Evolutionary conservation across 805 yeast species (phyloP), one percentile per base, ranked within the genome.

Genomic region (Wickerhamiella occidentalis): DNA sequence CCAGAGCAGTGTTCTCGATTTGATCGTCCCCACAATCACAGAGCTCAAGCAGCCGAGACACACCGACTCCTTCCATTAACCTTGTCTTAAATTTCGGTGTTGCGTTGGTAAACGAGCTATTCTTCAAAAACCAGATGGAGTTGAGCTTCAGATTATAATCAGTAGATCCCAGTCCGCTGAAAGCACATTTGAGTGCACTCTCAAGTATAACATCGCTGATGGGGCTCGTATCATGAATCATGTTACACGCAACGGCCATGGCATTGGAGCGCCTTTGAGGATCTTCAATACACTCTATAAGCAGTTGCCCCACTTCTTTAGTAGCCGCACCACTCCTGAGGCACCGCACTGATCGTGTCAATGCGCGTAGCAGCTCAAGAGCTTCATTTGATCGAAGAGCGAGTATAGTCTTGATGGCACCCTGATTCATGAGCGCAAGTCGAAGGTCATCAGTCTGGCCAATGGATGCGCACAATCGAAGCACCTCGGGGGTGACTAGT

Each of bases 171-270:
- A 25, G 18, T 3, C 42, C 23, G 2, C 17, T 13, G 43, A 29
- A 11, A 3, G 38, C 40, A 11, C 13, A 9, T n/a, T 29, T 17
- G n/a, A 33, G 13, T 18, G 28, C 30, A 35, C 46, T 1, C 3
- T 33, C 28, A 8, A 33, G 46, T 12, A 42, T 33, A 26, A 12
- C 2, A 8, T 28, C 33, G 11, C 22, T 30, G 2, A 40, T 18
- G 12, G 51, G 51, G 22, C 47, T 33, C 3, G 42, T 23, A 8
- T 42, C 51, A n/a, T 30, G 36, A 7, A 41, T 23, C 17, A 42
- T 12, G n/a, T 48, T 48, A n/a, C 44, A 41, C 5, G 45, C 51
- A 2, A 42, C 51, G 4, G 51, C 30, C 51, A 48, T 48, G 21
- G 51, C 47, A 22, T 38, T 28, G 2, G 37, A 4, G 15, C 21